Percentiles rank a stretch among this genome's conserved stretches.
Conservation (phyloP, 176 grass and related monocot genomes). For the Neostapfia colusana region DNA sequence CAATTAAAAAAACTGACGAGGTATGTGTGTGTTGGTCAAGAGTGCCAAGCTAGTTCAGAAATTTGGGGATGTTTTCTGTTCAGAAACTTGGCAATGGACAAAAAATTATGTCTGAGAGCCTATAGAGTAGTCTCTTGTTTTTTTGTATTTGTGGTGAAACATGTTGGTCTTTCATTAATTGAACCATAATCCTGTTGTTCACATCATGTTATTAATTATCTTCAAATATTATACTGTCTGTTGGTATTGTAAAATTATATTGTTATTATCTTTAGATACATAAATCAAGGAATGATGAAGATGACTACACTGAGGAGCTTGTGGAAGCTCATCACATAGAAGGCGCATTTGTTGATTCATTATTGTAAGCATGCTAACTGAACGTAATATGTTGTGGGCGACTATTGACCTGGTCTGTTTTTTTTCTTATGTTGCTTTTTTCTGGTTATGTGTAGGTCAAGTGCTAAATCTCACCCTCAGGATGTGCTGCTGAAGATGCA, state of each 20-base stretch:
- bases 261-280: slow-evolving; percentile 48
- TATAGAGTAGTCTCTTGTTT: slow-evolving; percentile 1
- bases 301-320: slow-evolving; percentile 71
- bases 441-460: slow-evolving; percentile 55
- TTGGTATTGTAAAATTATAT: slow-evolving; percentile 18
- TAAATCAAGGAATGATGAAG: slow-evolving; percentile 51
- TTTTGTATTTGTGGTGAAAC: background rate
- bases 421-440: slow-evolving; percentile 13
- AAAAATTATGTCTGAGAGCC: slow-evolving; percentile 12
- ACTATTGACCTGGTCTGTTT: slow-evolving; percentile 5
- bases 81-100: slow-evolving; percentile 14
- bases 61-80: background rate
- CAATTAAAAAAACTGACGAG: too few relatives aligned
- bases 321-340: slow-evolving; percentile 85
- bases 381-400: slow-evolving; percentile 25
- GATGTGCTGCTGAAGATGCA: slow-evolving; percentile 75
- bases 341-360: slow-evolving; percentile 86
- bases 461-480: slow-evolving; percentile 91
- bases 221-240: slow-evolving; percentile 15
- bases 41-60: background rate
- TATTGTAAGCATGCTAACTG: slow-evolving; percentile 60
- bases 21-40: too few relatives aligned
- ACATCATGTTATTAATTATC: background rate
- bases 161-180: background rate
- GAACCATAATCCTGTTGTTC: slow-evolving; percentile 9